Evolutionary conservation across 306 rosid species (phyloP), one percentile per base, ranked within the genome.

Genomic region (Cicer pinnatifidum): DNA sequence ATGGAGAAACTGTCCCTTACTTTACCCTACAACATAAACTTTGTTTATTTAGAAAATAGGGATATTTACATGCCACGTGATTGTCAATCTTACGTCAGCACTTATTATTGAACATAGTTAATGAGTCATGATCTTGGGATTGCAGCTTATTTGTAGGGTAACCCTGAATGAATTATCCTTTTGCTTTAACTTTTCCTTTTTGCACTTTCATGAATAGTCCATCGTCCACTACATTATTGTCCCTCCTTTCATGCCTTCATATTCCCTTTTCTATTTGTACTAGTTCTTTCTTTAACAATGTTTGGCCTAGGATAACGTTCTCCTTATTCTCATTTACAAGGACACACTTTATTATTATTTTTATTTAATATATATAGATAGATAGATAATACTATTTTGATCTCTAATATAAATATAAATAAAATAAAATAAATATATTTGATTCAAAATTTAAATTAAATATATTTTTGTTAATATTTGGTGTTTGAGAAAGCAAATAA

Each of bases 1-100:
- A 87, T 87, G 73, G 89, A 83, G 92, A 86, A 88, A 89, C 88
- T 90, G 97, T 86, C 96, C 78, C 92, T 37, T 28, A 86, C 93
- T 91, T 94, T 91, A 80, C 88, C 96, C 87, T 69, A 84, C 97
- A 94, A 57, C 51, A 47, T 33, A 75, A 53, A 51, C 75, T 71
- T 56, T 67, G 67, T 65, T 73, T 70, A 62, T 72, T 78, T 45
- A n/a, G 69, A 84, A 39, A 60, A 77, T 74, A 9, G 13, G 77
- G 74, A 85, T 82, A 69, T 79, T 78, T 82, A 69, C 69, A 57
- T 48, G 77, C 83, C 92, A 91, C 87, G 86, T 89, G 84, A 80
- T 67, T 67, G 38, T 50, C 75, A 67, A 63, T 61, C 57, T 81
- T 82, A 86, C 81, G 88, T 88, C 97, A 88, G 64, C 57, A 47